These are phyloP conservation scores for Scedosporium aurantiacum DNA, from an alignment of 2,329 filamentous ascomycete genomes.

Conservation along the genomic window DNA sequence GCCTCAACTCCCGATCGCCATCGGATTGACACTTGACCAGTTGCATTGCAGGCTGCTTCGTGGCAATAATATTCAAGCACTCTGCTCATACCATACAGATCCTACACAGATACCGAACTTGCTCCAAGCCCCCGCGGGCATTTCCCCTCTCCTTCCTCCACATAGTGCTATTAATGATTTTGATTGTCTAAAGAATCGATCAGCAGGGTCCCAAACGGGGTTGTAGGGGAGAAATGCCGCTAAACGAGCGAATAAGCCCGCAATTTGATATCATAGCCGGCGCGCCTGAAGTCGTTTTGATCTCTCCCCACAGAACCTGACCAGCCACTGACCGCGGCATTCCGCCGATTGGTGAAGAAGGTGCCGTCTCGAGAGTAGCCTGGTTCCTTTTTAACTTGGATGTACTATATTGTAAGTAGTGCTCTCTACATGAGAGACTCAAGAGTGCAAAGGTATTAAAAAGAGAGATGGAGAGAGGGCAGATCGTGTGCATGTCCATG, in stretches of 20 bases:
- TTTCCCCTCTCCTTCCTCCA: background rate
- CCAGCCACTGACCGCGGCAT: background rate
- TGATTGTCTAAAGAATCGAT: background rate
- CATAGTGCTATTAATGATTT: background rate
- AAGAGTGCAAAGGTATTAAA: background rate
- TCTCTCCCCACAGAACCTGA: background rate
- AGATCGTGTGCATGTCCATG: too few relatives aligned
- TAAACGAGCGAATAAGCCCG: background rate
- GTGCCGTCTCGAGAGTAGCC: background rate
- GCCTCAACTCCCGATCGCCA: background rate
- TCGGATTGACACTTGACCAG: background rate
- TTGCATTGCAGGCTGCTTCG: background rate
- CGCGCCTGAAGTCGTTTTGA: background rate
- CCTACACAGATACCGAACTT: background rate
- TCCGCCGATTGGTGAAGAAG: background rate
- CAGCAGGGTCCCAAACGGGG: background rate
- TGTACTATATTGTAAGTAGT: background rate
- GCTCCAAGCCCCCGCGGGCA: background rate
- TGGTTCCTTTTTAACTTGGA: background rate
- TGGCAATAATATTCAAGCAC: background rate
- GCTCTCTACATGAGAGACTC: too few relatives aligned
- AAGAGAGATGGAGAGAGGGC: background rate
- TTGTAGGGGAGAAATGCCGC: background rate
- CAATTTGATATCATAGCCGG: background rate
- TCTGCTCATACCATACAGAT: background rate